These are phyloP conservation scores for Venturia effusa DNA, from an alignment of 2,329 filamentous ascomycete genomes.

Conservation along the genomic window DNA sequence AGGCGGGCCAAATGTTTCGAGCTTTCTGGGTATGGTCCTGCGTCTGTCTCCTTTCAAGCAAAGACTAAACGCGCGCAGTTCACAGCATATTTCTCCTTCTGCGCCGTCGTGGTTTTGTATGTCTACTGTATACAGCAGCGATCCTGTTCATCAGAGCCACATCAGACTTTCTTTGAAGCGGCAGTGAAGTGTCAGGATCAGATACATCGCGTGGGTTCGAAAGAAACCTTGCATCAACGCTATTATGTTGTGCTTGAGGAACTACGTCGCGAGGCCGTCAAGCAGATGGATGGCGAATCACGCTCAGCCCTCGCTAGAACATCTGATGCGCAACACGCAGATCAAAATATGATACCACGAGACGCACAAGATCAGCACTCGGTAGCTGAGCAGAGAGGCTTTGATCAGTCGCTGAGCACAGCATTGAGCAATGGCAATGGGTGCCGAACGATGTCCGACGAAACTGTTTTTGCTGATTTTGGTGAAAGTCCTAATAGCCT, in stretches of 20 bases:
- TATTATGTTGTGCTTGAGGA: constrained; percentile 45
- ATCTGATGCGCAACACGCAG: not conserved
- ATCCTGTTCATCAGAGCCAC: constrained; percentile 34
- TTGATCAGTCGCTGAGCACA: not conserved
- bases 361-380: not conserved
- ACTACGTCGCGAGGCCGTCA: constrained; percentile 31
- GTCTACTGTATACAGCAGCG: constrained; percentile 43
- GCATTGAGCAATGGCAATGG: not conserved
- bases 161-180: constrained; percentile 36
- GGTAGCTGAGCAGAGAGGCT: not conserved
- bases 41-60: not conserved
- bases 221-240: constrained; percentile 27
- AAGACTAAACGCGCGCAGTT: constrained; percentile 21
- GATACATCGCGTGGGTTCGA: constrained; percentile 23
- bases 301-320: not conserved
- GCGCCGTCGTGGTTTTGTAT: constrained; percentile 43
- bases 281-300: constrained; percentile 21
- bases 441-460: constrained; percentile 19
- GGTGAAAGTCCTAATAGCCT: constrained; percentile 18
- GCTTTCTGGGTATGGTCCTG: not conserved
- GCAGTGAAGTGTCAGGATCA: constrained; percentile 11
- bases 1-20: constrained; percentile 20
- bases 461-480: constrained; percentile 17
- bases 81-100: constrained; percentile 44
- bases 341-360: not conserved